A percentile compares a stretch with the other conserved stretches of the same genome.
Conservation (phyloP, 495 filamentous ascomycete genomes). For the Trichoderma orchidacearum region DNA sequence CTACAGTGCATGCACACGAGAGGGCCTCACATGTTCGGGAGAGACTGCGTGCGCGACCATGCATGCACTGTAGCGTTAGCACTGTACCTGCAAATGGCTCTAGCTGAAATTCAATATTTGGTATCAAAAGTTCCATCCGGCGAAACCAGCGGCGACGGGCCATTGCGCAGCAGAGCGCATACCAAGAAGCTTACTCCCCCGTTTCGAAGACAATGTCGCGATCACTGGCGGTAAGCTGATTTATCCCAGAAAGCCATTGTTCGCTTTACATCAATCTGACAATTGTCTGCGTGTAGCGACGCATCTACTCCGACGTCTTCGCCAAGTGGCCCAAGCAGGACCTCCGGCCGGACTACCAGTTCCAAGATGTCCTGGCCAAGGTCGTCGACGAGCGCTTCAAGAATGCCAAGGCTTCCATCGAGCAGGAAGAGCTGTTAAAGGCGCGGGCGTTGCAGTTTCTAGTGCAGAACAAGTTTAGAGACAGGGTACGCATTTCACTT, state of each 20-base stretch:
- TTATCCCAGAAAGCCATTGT: too few relatives aligned
- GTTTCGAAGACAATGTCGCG: background rate
- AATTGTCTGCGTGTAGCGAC: too few relatives aligned
- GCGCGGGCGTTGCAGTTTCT: constrained; percentile 64
- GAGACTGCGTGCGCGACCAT: too few relatives aligned
- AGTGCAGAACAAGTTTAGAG: constrained; percentile 58
- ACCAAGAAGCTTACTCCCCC: background rate
- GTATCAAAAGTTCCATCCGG: background rate
- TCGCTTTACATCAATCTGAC: too few relatives aligned
- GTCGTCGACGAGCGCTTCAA: constrained; percentile 47
- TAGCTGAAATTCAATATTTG: background rate
- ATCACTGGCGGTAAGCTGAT: background rate
- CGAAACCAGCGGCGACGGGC: background rate
- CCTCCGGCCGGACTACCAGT: constrained; percentile 63
- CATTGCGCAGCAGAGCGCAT: background rate
- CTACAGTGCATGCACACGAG: too few relatives aligned
- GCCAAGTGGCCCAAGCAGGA: constrained; percentile 65
- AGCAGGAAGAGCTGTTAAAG: constrained; percentile 32
- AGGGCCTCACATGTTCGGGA: too few relatives aligned
- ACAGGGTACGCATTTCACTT: constrained; percentile 26
- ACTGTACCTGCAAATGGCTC: background rate
- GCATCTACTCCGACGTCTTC: constrained; percentile 45
- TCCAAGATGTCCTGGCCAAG: constrained; percentile 54
- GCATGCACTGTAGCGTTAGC: background rate
- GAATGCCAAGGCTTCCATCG: constrained; percentile 12